These are phyloP conservation scores for Hyphopichia homilentoma DNA, from an alignment of 805 yeast species.

Conservation along the genomic window DNA sequence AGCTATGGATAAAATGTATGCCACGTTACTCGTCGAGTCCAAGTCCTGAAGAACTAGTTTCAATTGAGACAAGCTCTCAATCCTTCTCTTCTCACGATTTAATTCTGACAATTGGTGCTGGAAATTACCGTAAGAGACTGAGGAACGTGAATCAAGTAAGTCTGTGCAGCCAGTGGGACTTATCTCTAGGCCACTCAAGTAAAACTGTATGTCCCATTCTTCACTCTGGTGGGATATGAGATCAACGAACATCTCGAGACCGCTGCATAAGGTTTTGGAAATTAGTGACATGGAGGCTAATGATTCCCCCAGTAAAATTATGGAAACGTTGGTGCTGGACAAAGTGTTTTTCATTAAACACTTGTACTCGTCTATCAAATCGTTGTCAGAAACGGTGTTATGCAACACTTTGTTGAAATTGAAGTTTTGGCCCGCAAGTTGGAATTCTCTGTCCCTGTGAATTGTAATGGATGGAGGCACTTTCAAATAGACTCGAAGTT, in stretches of 20 bases:
- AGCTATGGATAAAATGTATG: slow-evolving; percentile 10
- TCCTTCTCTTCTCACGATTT: slow-evolving; percentile 7
- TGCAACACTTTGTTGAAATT: slow-evolving; percentile 17
- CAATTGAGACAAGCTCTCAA: slow-evolving; percentile 6
- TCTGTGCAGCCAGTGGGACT: no score
- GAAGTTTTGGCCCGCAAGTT: slow-evolving; percentile 4
- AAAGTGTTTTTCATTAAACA: slow-evolving; percentile 13
- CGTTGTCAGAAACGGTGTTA: slow-evolving; percentile 1
- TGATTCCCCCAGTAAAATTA: neutral
- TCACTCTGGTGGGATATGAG: no score
- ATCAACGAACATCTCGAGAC: no score
- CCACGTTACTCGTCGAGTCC: neutral
- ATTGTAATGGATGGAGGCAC: neutral
- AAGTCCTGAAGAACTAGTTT: slow-evolving; percentile 2
- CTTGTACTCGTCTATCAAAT: slow-evolving; percentile 17
- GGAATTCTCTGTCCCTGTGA: slow-evolving; percentile 2
- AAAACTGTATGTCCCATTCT: no score
- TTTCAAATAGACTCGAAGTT: slow-evolving; percentile 21
- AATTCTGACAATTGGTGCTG: slow-evolving; percentile 16
- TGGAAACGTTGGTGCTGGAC: slow-evolving; percentile 1
- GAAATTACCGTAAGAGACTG: slow-evolving; percentile 4
- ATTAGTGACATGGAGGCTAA: no score
- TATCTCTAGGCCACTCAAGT: no score
- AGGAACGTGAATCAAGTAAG: neutral
- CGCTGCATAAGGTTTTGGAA: no score